Percentiles rank a stretch among this genome's conserved stretches.
These are phyloP conservation scores for Podospora australis DNA, from an alignment of 495 filamentous ascomycete species.

Conservation along the genomic window DNA sequence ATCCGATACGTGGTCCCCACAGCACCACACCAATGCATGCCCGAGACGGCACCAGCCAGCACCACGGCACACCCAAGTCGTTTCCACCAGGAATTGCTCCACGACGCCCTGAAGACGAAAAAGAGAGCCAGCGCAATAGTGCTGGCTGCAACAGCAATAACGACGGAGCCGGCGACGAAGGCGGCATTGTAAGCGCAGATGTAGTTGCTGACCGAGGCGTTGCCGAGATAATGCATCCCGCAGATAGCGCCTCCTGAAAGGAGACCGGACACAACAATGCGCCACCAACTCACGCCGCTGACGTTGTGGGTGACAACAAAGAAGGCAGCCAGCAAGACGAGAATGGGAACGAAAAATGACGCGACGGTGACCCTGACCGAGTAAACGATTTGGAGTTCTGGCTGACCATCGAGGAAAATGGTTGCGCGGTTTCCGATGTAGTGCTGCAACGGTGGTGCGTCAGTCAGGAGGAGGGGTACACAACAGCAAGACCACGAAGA, in stretches of 20 bases:
- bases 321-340: slow-evolving; percentile 68
- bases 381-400: slow-evolving; percentile 64
- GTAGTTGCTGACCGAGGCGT: slow-evolving; percentile 78
- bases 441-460: slow-evolving; percentile 45
- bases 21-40: slow-evolving; percentile 84
- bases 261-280: slow-evolving; percentile 55
- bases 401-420: slow-evolving; percentile 53
- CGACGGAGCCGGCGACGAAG: slow-evolving; percentile 60
- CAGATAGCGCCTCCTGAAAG: slow-evolving; percentile 68
- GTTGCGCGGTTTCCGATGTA: slow-evolving; percentile 82
- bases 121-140: slow-evolving; percentile 64
- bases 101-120: slow-evolving; percentile 67
- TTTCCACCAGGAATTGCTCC: slow-evolving; percentile 76
- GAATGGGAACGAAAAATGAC: slow-evolving; percentile 75
- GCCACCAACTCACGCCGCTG: slow-evolving; percentile 48
- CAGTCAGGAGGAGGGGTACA: slow-evolving; percentile 3
- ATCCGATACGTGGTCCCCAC: slow-evolving; percentile 61
- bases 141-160: slow-evolving; percentile 67
- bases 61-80: slow-evolving; percentile 57
- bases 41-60: slow-evolving; percentile 67
- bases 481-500: not conserved
- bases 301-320: slow-evolving; percentile 55
- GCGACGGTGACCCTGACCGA: slow-evolving; percentile 63
- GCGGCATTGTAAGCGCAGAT: slow-evolving; percentile 46
- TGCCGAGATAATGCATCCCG: slow-evolving; percentile 88